Evolutionary conservation across 768 basidiomycete species (phyloP), one percentile per base, ranked within the genome.

Genomic region (Termitomyces sp.): DNA sequence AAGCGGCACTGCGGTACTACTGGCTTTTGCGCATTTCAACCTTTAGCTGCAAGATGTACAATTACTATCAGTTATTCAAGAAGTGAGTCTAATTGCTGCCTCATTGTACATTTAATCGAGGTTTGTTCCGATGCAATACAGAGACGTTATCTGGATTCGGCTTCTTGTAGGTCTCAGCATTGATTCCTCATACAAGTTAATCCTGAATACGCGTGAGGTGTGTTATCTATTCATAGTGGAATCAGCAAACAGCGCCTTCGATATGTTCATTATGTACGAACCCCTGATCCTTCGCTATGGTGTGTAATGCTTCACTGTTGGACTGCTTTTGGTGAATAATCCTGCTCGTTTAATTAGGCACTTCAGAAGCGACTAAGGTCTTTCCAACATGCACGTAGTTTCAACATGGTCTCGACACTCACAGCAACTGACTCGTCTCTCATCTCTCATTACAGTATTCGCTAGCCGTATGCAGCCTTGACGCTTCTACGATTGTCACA

Each of bases 251-350:
- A 74, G 75, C 2, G 70, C 39, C 0, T 67, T 71, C 34, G 71
- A 72, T 54, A 74, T 76, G 27, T 71, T 64, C 6, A 67, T 76
- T 34, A 66, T 76, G 56, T 78, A 74, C 56, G 71, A 78, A 57
- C 77, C 75, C 22, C 61, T 78, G 13, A 68, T 78, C 27, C 63
- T 75, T 12, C 65, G 71, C 20, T 76, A 67, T 56, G 77, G 77
- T 74, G 37, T 16, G 65, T 60, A n/a, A 1, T 26, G 24, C 24
- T 36, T n/a, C 16, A 16, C 36, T 10, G n/a, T n/a, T 18, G 40
- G 13, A 13, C 26, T 10, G 37, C 27, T 24, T 42, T 26, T n/a
- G 39, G 16, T 55, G 37, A 56, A n/a, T 44, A 34, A 27, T 0
- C 18, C 16, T 20, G 6, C 12, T 32, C 30, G 3, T 18, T 46